These are phyloP conservation scores for Plasmodium billcollinsi DNA, from an alignment of 169 alveolate species.

Conservation along the genomic window DNA sequence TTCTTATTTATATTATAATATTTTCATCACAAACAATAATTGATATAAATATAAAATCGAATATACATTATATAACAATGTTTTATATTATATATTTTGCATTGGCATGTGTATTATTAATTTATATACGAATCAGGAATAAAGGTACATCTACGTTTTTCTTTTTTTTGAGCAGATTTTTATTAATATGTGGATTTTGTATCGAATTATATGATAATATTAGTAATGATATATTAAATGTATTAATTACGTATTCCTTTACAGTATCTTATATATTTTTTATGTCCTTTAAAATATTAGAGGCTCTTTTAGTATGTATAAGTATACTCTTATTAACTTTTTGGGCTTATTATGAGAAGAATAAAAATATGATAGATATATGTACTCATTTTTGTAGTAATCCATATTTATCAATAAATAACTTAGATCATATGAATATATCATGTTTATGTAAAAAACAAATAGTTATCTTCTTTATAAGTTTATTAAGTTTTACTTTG, in stretches of 20 bases:
- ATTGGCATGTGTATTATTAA: slow-evolving; percentile 7
- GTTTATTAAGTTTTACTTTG: slow-evolving; percentile 82
- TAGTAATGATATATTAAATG: slow-evolving; percentile 26
- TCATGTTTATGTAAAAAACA: slow-evolving; percentile 61
- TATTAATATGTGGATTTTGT: slow-evolving; percentile 31
- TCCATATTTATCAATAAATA: slow-evolving; percentile 39
- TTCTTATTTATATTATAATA: slow-evolving; percentile 20
- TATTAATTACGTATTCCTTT: slow-evolving; percentile 43
- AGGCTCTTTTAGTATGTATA: slow-evolving; percentile 23
- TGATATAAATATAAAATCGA: not conserved
- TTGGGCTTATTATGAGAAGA: slow-evolving; percentile 67
- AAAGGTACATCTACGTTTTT: slow-evolving; percentile 36
- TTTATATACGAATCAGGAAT: slow-evolving; percentile 13
- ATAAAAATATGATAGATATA: slow-evolving; percentile 30
- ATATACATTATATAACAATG: not conserved
- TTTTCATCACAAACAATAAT: slow-evolving; percentile 19
- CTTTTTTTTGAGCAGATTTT: slow-evolving; percentile 23
- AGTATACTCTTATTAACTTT: slow-evolving; percentile 5
- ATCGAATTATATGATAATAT: slow-evolving; percentile 66
- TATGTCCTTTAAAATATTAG: slow-evolving; percentile 67
- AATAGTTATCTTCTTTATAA: slow-evolving; percentile 79
- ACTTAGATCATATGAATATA: slow-evolving; percentile 25
- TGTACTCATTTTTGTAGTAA: slow-evolving; percentile 74
- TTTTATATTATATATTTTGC: slow-evolving; percentile 11
- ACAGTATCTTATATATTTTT: slow-evolving; percentile 59